Evolutionary conservation across 129 eudicot genomes (phyloP), one percentile per base, ranked within the genome.

Genomic region (Escallonia rubra): DNA sequence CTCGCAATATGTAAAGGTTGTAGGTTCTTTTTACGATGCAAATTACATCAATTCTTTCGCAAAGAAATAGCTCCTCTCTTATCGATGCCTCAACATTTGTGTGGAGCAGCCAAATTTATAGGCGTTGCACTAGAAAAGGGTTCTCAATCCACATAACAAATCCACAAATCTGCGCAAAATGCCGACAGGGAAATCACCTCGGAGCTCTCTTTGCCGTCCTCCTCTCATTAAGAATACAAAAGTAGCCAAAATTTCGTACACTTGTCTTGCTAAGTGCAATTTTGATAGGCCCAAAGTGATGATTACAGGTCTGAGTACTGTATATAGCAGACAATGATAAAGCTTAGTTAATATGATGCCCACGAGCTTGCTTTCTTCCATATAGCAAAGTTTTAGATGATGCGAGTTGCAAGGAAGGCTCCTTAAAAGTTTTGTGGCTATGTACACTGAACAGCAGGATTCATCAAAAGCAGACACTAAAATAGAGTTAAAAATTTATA

Each of bases 291-390:
- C 39, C 1, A 5, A 57, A 13, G 13, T 58, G 42, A 23, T 58
- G 8, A 8, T 58, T 15, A n/a, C 2, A 13, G 1, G 7, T 16
- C 41, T 58, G 5, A 3, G 34, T 56, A n/a, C 23, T 3, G 10
- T 16, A 38, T 38, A 16, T 7, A 58, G 4, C n/a, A 61, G 16
- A 4, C 13, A 44, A 63, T 44, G 51, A 4, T 63, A 7, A 7
- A 60, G 46, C n/a, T 14, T 44, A 14, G 15, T 44, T 63, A 63
- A 63, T 63, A 54, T 44, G 45, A 41, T 45, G 54, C 46, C 67
- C 54, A 63, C 54, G 67, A 63, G 67, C 67, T 63, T 16, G 46
- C 56, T 64, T 56, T 47, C 68, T 43, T 64, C 47, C 14, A 47
- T 11, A 45, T 45, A 46, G 43, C 56, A 15, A 3, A 8, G 14